Evolutionary conservation across 805 yeast species (phyloP).

Genomic region (Priceomyces carsonii): DNA sequence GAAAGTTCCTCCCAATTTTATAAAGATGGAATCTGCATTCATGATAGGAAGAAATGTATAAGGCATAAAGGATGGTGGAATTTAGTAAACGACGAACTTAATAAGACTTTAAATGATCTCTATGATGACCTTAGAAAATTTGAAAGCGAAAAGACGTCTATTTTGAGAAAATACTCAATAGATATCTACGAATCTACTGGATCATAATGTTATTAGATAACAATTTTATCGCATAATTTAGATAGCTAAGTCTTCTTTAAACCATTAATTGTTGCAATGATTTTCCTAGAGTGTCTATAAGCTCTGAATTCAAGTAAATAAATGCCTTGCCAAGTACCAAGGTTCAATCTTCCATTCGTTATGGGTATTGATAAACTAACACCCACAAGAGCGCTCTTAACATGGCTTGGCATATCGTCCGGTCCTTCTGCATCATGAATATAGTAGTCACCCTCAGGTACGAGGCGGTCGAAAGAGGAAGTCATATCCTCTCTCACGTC

Average conservation of each 20-base stretch:
- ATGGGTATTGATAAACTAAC: slow-evolving; percentile 69
- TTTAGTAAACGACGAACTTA: slow-evolving; percentile 33
- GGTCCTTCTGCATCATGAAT: slow-evolving; percentile 75
- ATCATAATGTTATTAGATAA: neutral
- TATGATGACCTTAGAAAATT: slow-evolving; percentile 30
- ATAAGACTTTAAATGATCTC: slow-evolving; percentile 32
- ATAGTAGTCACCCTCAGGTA: slow-evolving; percentile 63
- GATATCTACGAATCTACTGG: slow-evolving; percentile 19
- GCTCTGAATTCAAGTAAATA: slow-evolving; percentile 74
- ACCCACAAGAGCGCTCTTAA: slow-evolving; percentile 61
- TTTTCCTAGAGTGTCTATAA: slow-evolving; percentile 59
- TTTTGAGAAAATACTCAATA: slow-evolving; percentile 40
- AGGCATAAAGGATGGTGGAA: slow-evolving; percentile 56
- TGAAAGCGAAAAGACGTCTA: slow-evolving; percentile 23
- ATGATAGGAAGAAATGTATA: slow-evolving; percentile 56
- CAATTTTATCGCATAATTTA: slow-evolving; percentile 1
- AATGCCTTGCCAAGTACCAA: slow-evolving; percentile 88
- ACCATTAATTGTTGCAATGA: slow-evolving; percentile 77
- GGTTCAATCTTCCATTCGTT: slow-evolving; percentile 60
- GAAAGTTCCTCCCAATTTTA: slow-evolving; percentile 13
- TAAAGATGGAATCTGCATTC: slow-evolving; percentile 40
- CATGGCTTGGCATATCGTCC: slow-evolving; percentile 86
- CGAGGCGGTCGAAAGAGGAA: slow-evolving; percentile 59
- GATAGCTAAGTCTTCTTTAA: slow-evolving; percentile 22
- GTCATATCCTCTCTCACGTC: slow-evolving; percentile 74